Evolutionary conservation across 2,329 filamentous ascomycete species (phyloP), one percentile per base, ranked within the genome.

Genomic region (Exophiala sideris): DNA sequence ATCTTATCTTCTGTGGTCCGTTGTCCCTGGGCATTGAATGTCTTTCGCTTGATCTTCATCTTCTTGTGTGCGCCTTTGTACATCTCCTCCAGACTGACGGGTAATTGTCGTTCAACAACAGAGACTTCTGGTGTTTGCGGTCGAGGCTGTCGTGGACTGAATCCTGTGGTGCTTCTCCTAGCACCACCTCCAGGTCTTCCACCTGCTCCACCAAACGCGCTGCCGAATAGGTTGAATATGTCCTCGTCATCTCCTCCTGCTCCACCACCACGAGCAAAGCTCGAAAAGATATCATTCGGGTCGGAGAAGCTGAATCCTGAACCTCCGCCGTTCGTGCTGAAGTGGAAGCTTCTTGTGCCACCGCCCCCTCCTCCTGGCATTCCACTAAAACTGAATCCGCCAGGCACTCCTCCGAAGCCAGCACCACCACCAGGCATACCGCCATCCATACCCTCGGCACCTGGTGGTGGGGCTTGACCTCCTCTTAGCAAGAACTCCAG

Each of bases 31-130:
- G 85, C 74, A 70, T 99, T 94, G 70, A 89, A 97, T 14, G 87
- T 91, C 83, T 97, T 97, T 67, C 92, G 84, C 78, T 96, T 96
- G 61, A 97, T 95, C 76, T 94, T 95, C 81, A 99, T 90, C 80
- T 95, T 96, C 82, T 99, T 99, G 45, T 87, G 90, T 34, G 85
- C 84, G 38, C 94, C 94, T 21, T 81, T 85, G 76, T 84, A 97
- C 58, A 97, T 74, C 67, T 99, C 94, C 71, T 99, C 94, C 33
- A 99, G 76, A 2, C 87, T 84, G 18, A 99, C 76, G 2, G 86
- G 83, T 58, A 99, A 72, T 42, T 88, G 84, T 66, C 89, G 87
- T 73, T 97, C 92, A 9, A 97, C 86, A 1, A 95, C 91, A 0
- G 91, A 91, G 14, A 95, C 88, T 69, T 97, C 92, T 0, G 90